Evolutionary conservation across 768 basidiomycete genomes (phyloP), one percentile per base, ranked within the genome.

Genomic region (Auriculariales sp.): DNA sequence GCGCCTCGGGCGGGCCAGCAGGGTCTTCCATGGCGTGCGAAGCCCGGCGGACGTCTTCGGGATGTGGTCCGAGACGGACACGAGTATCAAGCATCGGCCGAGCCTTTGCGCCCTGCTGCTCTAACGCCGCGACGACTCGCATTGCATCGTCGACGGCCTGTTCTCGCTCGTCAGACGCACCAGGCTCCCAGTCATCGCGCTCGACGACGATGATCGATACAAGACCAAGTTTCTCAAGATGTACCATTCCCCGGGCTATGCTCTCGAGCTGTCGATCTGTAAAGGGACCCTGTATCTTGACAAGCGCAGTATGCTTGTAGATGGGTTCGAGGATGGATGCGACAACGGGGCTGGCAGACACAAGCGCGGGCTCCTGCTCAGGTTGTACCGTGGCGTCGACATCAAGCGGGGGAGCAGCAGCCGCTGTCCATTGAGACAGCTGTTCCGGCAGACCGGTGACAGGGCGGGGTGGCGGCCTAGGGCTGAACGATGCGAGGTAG

Each of bases 281-380:
- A 61, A 98, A 98, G 2, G 95, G 95, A 9, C 93, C 91, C 63
- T 98, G 95, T 2, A 98, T 69, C 66, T 98, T 98, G 57, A 99
- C 93, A 14, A 99, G 78, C 3, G 93, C 91, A 1, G 95, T 94
- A 48, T 89, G 83, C 36, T 80, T 75, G 51, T 79, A 69, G 48
- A 87, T 77, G 4, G 93, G 93, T 59, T 92, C 72, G n/a, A 93
- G 71, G 56, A 86, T 81, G n/a, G 81, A 80, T 4, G 77, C 73
- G 53, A 84, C 66, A 56, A 83, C 69, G 6, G 73, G 75, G 52
- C 68, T 79, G 6, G 72, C 69, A 1, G 64, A 45, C 54, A 71
- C 69, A 7, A 66, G 58, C n/a, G 68, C 58, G 61, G 65, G 57
- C 59, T n/a, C n/a, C n/a, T n/a, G n/a, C n/a, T n/a, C n/a, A n/a